Evolutionary conservation across 139 green algal genomes (phyloP).

Genomic region (Pleodorina starrii): DNA sequence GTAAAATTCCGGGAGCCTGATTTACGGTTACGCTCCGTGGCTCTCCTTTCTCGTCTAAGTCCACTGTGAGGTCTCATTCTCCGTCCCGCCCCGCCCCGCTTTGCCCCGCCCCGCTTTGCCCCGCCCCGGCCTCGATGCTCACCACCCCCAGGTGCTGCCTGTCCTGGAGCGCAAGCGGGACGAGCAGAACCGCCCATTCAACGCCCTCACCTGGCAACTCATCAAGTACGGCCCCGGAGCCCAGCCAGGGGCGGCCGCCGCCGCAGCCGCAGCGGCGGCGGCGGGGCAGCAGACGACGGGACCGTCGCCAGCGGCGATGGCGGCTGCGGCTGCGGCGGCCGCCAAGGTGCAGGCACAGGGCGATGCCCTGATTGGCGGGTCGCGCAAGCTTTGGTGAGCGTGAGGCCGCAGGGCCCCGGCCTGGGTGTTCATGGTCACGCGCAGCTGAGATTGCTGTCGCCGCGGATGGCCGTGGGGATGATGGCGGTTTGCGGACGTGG

Average conservation of each 20-base stretch:
- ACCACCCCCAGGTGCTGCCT: constrained; percentile 24
- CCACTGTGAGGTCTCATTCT: too few relatives aligned
- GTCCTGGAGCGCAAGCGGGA: constrained; percentile 26
- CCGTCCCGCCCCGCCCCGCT: too few relatives aligned
- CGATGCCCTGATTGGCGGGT: background rate
- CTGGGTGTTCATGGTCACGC: too few relatives aligned
- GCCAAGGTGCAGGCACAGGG: constrained; percentile 1
- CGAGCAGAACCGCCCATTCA: background rate
- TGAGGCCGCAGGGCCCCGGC: too few relatives aligned
- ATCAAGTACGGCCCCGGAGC: constrained; percentile 16
- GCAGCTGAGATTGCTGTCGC: too few relatives aligned
- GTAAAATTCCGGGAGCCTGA: too few relatives aligned
- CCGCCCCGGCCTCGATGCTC: background rate
- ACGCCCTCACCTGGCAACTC: background rate
- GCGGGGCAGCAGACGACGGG: background rate
- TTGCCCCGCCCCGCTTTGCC: too few relatives aligned
- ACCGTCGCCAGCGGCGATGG: constrained; percentile 22
- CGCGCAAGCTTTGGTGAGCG: constrained; percentile 19
- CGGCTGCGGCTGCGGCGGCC: constrained; percentile 15
- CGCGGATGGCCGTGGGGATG: too few relatives aligned
- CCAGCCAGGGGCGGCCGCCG: background rate
- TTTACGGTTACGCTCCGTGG: too few relatives aligned
- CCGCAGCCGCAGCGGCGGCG: background rate
- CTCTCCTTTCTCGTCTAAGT: too few relatives aligned
- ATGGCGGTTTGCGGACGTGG: too few relatives aligned